Conservation (phyloP, 2,329 filamentous ascomycete species). For the Xylariaceae sp. region DNA sequence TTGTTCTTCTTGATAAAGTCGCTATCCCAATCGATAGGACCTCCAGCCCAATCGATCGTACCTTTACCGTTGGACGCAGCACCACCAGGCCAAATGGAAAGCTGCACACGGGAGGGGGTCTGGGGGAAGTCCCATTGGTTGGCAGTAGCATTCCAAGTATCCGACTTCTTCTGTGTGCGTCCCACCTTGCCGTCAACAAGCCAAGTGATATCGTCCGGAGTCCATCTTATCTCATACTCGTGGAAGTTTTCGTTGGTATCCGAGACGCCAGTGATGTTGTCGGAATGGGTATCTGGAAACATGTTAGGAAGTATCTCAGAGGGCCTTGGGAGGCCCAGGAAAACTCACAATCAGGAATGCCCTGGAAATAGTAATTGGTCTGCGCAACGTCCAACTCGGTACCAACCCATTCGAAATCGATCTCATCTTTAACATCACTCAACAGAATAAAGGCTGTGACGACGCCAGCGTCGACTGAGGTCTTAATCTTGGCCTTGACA, state of each 20-base stretch:
- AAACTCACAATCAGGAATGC: constrained; percentile 78
- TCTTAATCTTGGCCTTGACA: constrained; percentile 80
- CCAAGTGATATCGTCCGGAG: constrained; percentile 82
- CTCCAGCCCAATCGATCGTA: constrained; percentile 89
- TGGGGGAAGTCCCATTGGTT: constrained; percentile 87
- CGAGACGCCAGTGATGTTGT: constrained; percentile 59
- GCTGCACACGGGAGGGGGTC: constrained; percentile 82
- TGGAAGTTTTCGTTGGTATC: constrained; percentile 78
- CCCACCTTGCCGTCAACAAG: constrained; percentile 74
- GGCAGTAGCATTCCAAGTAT: constrained; percentile 81
- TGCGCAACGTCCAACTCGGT: constrained; percentile 72
- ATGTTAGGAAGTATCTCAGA: constrained; percentile 5
- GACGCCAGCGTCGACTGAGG: constrained; percentile 78
- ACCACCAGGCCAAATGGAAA: constrained; percentile 95
- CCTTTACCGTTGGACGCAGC: constrained; percentile 72
- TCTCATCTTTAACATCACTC: constrained; percentile 95
- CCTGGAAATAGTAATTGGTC: constrained; percentile 97
- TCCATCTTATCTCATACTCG: constrained; percentile 92
- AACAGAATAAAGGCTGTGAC: constrained; percentile 97
- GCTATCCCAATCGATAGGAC: constrained; percentile 80
- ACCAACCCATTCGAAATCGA: constrained; percentile 94
- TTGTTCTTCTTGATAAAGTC: constrained; percentile 75
- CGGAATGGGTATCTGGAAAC: constrained; percentile 65
- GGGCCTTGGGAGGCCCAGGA: not conserved
- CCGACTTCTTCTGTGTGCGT: constrained; percentile 67